phyloP scores from a whole-genome alignment of 2,329 filamentous ascomycete genomes.

The Allantophomopsis cytisporea region DNA sequence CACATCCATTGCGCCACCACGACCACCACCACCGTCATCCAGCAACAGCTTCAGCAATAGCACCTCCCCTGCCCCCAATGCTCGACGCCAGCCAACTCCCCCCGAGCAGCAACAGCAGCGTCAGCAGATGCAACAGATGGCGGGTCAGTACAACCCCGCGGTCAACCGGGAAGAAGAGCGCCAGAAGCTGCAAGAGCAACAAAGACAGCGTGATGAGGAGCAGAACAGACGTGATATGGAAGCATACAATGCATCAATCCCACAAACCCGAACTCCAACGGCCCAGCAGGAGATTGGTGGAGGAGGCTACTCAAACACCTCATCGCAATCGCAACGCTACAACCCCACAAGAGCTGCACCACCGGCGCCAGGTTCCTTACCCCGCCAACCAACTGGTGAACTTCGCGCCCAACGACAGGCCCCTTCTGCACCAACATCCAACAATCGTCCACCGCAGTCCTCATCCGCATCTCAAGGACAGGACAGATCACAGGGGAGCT shows the following conservation, averaged over 20 bases:
- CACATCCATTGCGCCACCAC: constrained; percentile 51
- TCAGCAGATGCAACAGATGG: constrained; percentile 43
- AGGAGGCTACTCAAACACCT: constrained; percentile 28
- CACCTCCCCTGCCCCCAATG: constrained; percentile 8
- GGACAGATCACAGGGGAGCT: constrained; percentile 14
- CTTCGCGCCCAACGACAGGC: constrained; percentile 68
- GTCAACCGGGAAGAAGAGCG: constrained; percentile 38
- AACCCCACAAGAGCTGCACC: constrained; percentile 79
- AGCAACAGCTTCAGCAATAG: constrained; percentile 24
- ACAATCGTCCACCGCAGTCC: constrained; percentile 10
- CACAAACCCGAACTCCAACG: constrained; percentile 64
- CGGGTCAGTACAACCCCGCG: constrained; percentile 37
- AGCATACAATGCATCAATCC: constrained; percentile 80
- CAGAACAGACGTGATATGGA: constrained; percentile 64
- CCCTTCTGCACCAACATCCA: constrained; percentile 51
- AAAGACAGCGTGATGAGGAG: constrained; percentile 44
- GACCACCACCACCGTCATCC: constrained; percentile 40
- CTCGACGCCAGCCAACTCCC: constrained; percentile 29
- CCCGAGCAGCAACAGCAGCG: constrained; percentile 33
- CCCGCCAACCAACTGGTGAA: constrained; percentile 35
- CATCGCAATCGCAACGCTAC: constrained; percentile 40
- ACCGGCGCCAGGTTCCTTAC: constrained; percentile 47
- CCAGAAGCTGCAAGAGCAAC: constrained; percentile 46
- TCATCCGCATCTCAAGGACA: no score
- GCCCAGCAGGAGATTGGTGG: constrained; percentile 85